Evolutionary conservation across 2,329 filamentous ascomycete genomes (phyloP), one percentile per base, ranked within the genome.

Genomic region (Alternaria ethzedia): DNA sequence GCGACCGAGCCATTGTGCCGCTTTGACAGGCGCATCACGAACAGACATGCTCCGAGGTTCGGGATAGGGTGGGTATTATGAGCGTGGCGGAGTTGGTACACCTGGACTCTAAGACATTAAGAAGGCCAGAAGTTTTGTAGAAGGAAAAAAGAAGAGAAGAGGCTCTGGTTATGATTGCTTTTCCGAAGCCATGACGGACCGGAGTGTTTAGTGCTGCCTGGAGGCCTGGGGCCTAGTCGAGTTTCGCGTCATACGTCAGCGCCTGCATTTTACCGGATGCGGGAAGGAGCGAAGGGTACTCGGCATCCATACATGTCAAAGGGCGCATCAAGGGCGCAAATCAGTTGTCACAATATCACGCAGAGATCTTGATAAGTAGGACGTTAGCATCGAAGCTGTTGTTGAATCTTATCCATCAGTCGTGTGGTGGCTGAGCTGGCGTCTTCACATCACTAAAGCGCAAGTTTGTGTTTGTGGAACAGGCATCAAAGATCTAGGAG

Each of bases 1-100:
- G n/a, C 64, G 49, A 11, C 67, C 66, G 9, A 76, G 66, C 75
- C 74, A 76, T 63, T 46, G 59, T 21, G 43, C 44, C 21, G 59
- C 69, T 26, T 56, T 66, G 12, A 43, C 10, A 49, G 64, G 30
- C n/a, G 32, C 47, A 54, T 61, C 44, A 6, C 15, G 23, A 41
- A 66, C 7, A 15, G 66, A 51, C 74, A 75, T 76, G 36, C 21
- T 63, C 43, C 23, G 54, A 11, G 17, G 23, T 46, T 57, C n/a
- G 43, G 26, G 21, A 2, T 23, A 36, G 32, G 51, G 43, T 50
- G 49, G 15, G 55, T 36, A 9, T 46, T 17, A 8, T n/a, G 10
- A 46, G 20, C 15, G 43, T 23, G 57, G 17, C 32, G 21, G 21
- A 47, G 17, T 50, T 17, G n/a, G 25, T 21, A 23, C 21, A 43